Percentiles rank a stretch among this genome's conserved stretches.
These are phyloP conservation scores for Colletotrichum caudatum DNA, from an alignment of 2,329 filamentous ascomycete genomes.

Conservation along the genomic window DNA sequence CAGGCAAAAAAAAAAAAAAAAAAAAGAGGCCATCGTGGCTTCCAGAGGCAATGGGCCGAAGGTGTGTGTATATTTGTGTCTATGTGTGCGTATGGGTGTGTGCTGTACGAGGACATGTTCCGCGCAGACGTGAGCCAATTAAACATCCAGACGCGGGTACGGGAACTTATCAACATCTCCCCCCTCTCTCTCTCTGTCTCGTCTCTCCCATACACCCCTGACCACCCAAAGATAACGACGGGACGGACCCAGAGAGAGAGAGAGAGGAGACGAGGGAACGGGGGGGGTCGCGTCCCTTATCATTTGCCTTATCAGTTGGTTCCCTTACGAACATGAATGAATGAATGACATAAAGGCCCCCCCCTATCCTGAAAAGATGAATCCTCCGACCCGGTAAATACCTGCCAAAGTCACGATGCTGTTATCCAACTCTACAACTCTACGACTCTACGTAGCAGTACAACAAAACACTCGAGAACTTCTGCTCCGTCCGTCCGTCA, in stretches of 20 bases:
- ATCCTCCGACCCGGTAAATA: neutral
- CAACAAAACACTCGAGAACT: too few relatives aligned
- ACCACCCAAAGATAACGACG: conserved; percentile 15
- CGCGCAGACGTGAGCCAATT: neutral
- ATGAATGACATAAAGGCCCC: too few relatives aligned
- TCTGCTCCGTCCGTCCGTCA: neutral
- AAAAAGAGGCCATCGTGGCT: neutral
- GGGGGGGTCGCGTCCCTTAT: neutral
- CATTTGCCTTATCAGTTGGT: neutral
- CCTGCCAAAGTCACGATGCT: neutral
- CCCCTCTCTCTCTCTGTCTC: neutral
- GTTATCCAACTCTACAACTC: too few relatives aligned
- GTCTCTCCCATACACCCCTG: conserved; percentile 1
- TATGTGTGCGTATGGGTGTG: too few relatives aligned
- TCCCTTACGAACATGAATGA: too few relatives aligned
- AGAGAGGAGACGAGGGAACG: neutral
- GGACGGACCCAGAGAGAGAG: neutral
- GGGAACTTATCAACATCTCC: neutral
- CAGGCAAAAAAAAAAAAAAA: neutral
- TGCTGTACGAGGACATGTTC: neutral
- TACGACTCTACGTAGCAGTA: too few relatives aligned
- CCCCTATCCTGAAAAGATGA: neutral
- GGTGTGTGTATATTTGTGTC: neutral
- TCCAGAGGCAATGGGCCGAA: neutral
- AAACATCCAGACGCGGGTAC: neutral